These are phyloP conservation scores for Zasmidium angulare DNA, from an alignment of 2,329 filamentous ascomycete species.

Conservation along the genomic window DNA sequence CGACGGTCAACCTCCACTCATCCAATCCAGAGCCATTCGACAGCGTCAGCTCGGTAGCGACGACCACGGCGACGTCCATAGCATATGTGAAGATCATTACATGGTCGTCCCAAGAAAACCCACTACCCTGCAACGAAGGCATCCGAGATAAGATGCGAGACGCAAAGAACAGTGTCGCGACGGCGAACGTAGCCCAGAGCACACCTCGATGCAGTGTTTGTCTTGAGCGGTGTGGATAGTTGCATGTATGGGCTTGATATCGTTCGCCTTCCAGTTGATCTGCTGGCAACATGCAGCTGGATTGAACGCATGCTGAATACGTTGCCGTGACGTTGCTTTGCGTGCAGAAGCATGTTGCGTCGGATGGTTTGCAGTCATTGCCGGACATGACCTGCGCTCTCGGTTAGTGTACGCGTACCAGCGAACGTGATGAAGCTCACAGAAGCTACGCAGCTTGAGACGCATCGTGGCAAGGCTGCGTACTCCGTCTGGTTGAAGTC, in stretches of 20 bases:
- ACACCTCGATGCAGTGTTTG: conserved; percentile 11
- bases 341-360: conserved; percentile 2
- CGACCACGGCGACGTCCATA: conserved; percentile 11
- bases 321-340: background rate
- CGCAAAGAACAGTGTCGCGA: conserved; percentile 16
- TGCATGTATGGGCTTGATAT: conserved; percentile 8
- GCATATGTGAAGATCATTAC: conserved; percentile 15
- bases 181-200: conserved; percentile 16
- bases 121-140: conserved; percentile 16
- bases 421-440: background rate
- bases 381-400: background rate
- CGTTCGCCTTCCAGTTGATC: background rate
- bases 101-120: conserved; percentile 22
- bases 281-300: conserved; percentile 2
- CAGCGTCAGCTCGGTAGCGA: conserved; percentile 13
- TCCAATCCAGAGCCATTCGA: conserved; percentile 8
- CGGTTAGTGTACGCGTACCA: background rate
- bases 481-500: conserved; percentile 6
- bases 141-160: conserved; percentile 18
- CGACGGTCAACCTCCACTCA: conserved; percentile 2
- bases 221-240: conserved; percentile 6
- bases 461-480: conserved; percentile 1
- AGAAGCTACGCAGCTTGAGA: background rate
- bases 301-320: conserved; percentile 2
- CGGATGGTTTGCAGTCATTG: conserved; percentile 1